Conservation (phyloP, 257 asterid species). For the Przewalskia tangutica region DNA sequence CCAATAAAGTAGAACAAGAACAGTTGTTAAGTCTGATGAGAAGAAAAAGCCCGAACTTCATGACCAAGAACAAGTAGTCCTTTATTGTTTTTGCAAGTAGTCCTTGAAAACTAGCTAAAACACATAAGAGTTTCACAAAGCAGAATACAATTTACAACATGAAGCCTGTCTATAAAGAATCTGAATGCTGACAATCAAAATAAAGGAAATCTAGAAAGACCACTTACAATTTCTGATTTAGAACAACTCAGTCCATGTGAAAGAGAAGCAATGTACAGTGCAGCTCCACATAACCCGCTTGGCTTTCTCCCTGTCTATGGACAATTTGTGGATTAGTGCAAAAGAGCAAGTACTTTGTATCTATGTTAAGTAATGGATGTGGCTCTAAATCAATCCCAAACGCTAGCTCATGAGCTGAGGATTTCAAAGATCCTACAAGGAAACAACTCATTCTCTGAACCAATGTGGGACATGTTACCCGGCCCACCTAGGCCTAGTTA, state of each 20-base stretch:
- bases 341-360: background rate
- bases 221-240: conserved; percentile 70
- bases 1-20: background rate
- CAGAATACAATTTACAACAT: no score
- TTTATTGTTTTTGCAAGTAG: no score
- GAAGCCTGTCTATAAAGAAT: background rate
- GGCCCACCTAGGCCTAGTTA: background rate
- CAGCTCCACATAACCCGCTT: conserved; percentile 94
- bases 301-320: conserved; percentile 94
- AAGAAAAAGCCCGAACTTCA: no score
- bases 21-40: background rate
- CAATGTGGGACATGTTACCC: background rate
- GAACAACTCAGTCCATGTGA: conserved; percentile 58
- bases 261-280: conserved; percentile 73
- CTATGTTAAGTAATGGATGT: background rate
- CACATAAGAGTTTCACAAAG: no score
- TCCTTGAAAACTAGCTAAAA: no score
- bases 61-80: no score
- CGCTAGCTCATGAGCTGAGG: background rate
- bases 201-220: background rate
- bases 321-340: conserved; percentile 10
- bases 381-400: background rate
- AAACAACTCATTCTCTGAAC: background rate
- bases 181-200: background rate
- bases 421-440: background rate